phyloP scores from a whole-genome alignment of 768 basidiomycete species.

The Tulasnella calospora region DNA sequence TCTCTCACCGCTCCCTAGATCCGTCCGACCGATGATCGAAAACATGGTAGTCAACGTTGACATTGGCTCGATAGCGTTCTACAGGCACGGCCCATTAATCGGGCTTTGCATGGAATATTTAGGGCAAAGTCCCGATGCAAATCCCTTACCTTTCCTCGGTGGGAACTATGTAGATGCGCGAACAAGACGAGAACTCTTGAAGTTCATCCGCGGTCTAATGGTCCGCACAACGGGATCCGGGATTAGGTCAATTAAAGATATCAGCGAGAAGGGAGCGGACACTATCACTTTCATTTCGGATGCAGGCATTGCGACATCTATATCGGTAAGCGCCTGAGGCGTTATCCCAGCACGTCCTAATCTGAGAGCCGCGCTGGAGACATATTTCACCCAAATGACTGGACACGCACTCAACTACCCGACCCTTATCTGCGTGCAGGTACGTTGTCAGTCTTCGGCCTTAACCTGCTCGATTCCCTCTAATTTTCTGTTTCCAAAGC shows the following conservation, averaged over 20 bases:
- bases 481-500: not conserved
- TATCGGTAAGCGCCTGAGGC: constrained; percentile 32
- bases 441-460: constrained; percentile 31
- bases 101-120: constrained; percentile 41
- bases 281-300: constrained; percentile 52
- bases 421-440: constrained; percentile 63
- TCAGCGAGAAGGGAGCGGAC: constrained; percentile 53
- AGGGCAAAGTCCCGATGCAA: not conserved
- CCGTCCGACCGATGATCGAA: constrained; percentile 61
- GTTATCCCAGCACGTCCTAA: not conserved
- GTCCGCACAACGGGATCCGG: constrained; percentile 14
- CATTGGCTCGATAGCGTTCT: constrained; percentile 68
- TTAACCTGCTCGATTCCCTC: not conserved
- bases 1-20: constrained; percentile 32
- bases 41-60: constrained; percentile 69
- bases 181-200: not conserved
- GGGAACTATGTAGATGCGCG: not conserved
- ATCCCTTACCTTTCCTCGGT: constrained; percentile 45
- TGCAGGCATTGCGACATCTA: constrained; percentile 43
- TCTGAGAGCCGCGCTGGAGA: not conserved
- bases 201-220: constrained; percentile 11
- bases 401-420: constrained; percentile 49
- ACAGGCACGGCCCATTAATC: constrained; percentile 53
- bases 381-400: not conserved
- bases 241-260: constrained; percentile 59